These are phyloP conservation scores for Taiozyma onychis DNA, from an alignment of 1,139 yeast genomes.

Conservation along the genomic window DNA sequence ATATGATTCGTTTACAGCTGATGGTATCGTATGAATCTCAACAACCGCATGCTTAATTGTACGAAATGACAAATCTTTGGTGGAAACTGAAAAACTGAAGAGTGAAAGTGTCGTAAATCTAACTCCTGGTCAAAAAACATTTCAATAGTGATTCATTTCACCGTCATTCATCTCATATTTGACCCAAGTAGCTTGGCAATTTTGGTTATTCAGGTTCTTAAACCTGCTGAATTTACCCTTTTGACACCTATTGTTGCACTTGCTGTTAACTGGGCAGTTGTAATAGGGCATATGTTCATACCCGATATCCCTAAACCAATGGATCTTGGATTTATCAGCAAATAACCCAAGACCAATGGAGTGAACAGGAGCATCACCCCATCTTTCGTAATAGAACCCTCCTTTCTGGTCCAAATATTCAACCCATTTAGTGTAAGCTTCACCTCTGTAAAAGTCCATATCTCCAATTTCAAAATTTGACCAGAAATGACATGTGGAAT, in stretches of 20 bases:
- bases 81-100: no score
- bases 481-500: constrained; percentile 88
- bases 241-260: constrained; percentile 35
- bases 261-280: constrained; percentile 55
- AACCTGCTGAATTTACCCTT: constrained; percentile 42
- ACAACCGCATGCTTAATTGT: no score
- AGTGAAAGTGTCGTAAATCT: no score
- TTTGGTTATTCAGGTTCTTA: constrained; percentile 49
- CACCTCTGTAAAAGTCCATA: constrained; percentile 69
- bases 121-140: background rate
- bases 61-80: no score
- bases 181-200: constrained; percentile 73
- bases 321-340: constrained; percentile 62
- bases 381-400: constrained; percentile 79
- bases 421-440: constrained; percentile 62
- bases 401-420: constrained; percentile 61
- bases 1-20: no score
- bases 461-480: constrained; percentile 80
- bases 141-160: constrained; percentile 3
- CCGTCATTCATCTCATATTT: constrained; percentile 46
- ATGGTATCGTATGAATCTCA: no score
- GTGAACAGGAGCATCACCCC: constrained; percentile 95
- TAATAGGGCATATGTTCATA: constrained; percentile 68
- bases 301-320: constrained; percentile 89
- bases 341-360: constrained; percentile 70